Base-by-base conservation (phyloP, 345 rosid genomes). In the Populus ilicifolia region DNA sequence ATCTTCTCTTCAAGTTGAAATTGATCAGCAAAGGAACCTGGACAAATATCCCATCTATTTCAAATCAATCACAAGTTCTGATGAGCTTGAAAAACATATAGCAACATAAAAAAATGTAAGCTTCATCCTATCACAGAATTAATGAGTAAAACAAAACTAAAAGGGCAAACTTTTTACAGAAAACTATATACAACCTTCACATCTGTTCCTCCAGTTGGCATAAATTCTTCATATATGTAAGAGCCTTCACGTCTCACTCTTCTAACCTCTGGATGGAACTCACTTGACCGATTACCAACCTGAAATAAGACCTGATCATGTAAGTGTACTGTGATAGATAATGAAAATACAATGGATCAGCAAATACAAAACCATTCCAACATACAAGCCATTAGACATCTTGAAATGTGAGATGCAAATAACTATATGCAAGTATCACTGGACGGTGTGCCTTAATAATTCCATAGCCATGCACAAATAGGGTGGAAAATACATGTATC, bases 151-250 rank as follows among this genome's bases (percentile, higher is more conserved):
- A 21, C 44, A 70, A 77, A 29, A 21, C 66, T 61, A 23, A 13
- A 5, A 50, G 52, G 20, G 73, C 70, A 65, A 35, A 44, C 30
- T 54, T 30, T 2, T 62, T 36, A 16, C 8, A 54, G 20, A 75
- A 65, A 75, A 73, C n/a, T 38, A 41, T 38, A 41, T 52, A 61
- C 52, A 82, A 96, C 99, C 98, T 96, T 96, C 80, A 96, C 99
- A 89, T 96, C 99, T 59, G 99, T 96, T 86, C 99, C 98, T 73
- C 98, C 99, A 8, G 98, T 96, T 73, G 99, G 99, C 99, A 96
- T 85, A 85, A 96, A 94, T 88, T 94, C 99, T 88, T 96, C 99
- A 36, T 94, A 96, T 84, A 96, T 94, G 82, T 92, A 96, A 75
- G 99, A 92, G 73, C 97, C 94, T 89, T 90, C 99, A 77, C 99